Conservation (phyloP, 345 rosid species). For the Populus nigra region DNA sequence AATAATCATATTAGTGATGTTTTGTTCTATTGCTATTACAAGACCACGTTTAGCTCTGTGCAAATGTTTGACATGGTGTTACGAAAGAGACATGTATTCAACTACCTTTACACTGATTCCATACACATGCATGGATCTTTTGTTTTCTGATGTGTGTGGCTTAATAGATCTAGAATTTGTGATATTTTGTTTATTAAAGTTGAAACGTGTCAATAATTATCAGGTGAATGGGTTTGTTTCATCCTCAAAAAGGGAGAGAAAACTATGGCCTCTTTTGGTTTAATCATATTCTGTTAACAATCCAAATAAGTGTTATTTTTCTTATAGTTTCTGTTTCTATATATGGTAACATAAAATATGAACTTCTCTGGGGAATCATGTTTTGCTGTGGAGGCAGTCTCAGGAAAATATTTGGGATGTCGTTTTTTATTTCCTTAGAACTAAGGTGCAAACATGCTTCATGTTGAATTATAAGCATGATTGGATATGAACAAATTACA, state of each 20-base stretch:
- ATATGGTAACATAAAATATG: not conserved
- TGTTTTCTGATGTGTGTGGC: not conserved
- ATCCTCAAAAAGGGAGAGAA: not conserved
- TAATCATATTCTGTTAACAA: not conserved
- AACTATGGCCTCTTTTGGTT: not conserved
- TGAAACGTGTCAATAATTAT: not conserved
- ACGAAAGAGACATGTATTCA: not conserved
- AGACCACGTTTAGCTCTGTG: not conserved
- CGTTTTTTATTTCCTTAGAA: too few species aligned
- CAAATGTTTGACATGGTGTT: not conserved
- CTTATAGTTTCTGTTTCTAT: not conserved
- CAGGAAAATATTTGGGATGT: too few species aligned
- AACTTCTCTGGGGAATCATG: not conserved
- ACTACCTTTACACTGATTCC: not conserved
- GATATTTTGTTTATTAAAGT: not conserved
- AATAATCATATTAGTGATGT: not conserved
- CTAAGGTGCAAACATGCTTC: too few species aligned
- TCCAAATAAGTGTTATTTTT: not conserved
- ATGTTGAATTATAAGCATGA: too few species aligned
- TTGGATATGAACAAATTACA: too few species aligned
- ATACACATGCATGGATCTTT: not conserved
- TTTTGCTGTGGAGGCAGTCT: too few species aligned
- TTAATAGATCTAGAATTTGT: not conserved
- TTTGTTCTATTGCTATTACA: not conserved
- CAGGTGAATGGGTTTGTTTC: not conserved